These are phyloP conservation scores for Starmerella geochares DNA, from an alignment of 805 yeast genomes.

Conservation along the genomic window DNA sequence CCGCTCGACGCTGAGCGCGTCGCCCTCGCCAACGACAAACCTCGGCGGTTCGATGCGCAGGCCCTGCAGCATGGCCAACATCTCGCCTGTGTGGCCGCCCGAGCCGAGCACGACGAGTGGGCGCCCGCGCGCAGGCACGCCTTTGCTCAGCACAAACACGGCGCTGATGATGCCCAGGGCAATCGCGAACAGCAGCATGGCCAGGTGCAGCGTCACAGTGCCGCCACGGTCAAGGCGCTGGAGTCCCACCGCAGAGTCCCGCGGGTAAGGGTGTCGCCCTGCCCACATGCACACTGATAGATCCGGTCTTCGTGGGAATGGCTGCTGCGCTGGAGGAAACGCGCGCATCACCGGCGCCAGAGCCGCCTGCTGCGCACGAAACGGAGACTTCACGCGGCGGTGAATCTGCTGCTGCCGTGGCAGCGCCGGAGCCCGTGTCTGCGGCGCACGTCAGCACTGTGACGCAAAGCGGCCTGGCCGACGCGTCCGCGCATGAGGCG, in stretches of 20 bases:
- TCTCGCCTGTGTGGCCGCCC: conserved; percentile 96
- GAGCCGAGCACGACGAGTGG: conserved; percentile 69
- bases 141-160: background rate
- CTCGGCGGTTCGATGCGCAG: conserved; percentile 28
- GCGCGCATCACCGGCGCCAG: background rate
- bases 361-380: background rate
- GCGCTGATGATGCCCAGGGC: conserved; percentile 6
- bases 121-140: conserved; percentile 10
- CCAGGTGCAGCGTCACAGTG: no score
- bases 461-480: no score
- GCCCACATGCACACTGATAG: conserved; percentile 3
- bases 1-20: conserved; percentile 38
- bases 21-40: conserved; percentile 43
- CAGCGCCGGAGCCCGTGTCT: no score
- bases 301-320: background rate
- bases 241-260: no score
- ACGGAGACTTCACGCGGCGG: no score
- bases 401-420: background rate
- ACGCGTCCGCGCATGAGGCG: no score
- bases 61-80: conserved; percentile 54
- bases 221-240: no score
- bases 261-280: conserved; percentile 1
- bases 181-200: conserved; percentile 10
- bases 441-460: no score
- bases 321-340: background rate